These are phyloP conservation scores for Pseudisothecium myosuroides DNA, from an alignment of 225 moss, liverwort and hornwort genomes.

Conservation along the genomic window DNA sequence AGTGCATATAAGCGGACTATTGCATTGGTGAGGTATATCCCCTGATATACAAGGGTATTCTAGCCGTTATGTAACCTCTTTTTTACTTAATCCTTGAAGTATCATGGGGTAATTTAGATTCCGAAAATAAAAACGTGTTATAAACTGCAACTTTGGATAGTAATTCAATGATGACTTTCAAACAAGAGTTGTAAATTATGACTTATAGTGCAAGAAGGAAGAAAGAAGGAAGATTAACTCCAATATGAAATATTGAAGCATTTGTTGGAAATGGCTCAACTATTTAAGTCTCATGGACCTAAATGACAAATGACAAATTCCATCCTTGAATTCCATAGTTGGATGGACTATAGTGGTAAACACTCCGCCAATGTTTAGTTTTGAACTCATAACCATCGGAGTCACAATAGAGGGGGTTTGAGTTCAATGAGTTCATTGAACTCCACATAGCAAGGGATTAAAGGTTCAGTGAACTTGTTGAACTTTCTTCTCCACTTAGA, in stretches of 20 bases:
- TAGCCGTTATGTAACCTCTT: background rate
- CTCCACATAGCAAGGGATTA: fast-evolving
- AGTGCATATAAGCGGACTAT: background rate
- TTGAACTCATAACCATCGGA: too few relatives aligned
- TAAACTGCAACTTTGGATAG: background rate
- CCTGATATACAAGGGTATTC: background rate
- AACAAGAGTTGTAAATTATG: background rate
- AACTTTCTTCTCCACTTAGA: background rate
- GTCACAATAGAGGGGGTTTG: background rate
- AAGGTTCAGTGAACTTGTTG: background rate
- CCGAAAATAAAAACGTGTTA: background rate
- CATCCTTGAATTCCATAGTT: background rate
- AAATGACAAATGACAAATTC: background rate
- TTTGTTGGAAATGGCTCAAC: background rate
- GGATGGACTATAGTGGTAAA: background rate
- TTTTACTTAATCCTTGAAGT: background rate
- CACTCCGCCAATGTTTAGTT: fast-evolving
- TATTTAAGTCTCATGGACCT: background rate
- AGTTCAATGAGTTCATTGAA: background rate
- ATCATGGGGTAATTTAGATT: too few relatives aligned
- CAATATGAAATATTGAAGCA: background rate
- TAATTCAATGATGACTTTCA: background rate
- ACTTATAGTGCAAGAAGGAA: background rate
- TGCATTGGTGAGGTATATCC: background rate
- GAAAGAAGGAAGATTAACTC: background rate